phyloP scores from a whole-genome alignment of 768 basidiomycete genomes.

The Hericium coralloides region DNA sequence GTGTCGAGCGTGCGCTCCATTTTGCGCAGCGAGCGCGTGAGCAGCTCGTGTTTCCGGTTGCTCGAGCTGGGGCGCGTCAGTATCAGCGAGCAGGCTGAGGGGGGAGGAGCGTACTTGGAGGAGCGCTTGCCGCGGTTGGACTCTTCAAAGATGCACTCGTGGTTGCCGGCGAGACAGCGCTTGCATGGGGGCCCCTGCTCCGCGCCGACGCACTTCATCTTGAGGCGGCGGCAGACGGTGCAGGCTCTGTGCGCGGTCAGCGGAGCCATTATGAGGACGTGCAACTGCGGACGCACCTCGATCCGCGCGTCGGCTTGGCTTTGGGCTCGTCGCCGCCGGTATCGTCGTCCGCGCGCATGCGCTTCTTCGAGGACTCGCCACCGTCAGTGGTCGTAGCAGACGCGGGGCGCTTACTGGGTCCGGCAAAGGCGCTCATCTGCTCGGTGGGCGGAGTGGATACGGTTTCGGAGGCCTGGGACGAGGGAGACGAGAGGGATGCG shows the following conservation, averaged over 20 bases:
- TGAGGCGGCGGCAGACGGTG: conserved; percentile 83
- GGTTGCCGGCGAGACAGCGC: conserved; percentile 66
- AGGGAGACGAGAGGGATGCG: conserved; percentile 64
- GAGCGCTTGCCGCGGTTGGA: conserved; percentile 90
- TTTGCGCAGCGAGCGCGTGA: conserved; percentile 75
- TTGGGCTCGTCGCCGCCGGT: conserved; percentile 45
- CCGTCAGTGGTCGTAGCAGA: conserved; percentile 38
- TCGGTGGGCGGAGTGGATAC: conserved; percentile 69
- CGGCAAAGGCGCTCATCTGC: conserved; percentile 37
- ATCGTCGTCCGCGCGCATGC: conserved; percentile 46
- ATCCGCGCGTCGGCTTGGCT: conserved; percentile 81
- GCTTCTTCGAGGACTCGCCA: conserved; percentile 31
- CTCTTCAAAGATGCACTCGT: conserved; percentile 96
- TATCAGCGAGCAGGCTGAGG: conserved; percentile 9
- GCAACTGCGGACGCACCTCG: conserved; percentile 38
- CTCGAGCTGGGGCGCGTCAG: conserved; percentile 18
- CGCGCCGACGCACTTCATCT: conserved; percentile 90
- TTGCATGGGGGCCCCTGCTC: conserved; percentile 91
- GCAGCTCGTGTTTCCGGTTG: conserved; percentile 73
- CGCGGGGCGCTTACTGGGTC: conserved; percentile 14
- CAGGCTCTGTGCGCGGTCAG: conserved; percentile 53
- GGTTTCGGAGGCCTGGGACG: conserved; percentile 71
- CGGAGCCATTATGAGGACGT: not conserved
- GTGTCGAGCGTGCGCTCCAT: conserved; percentile 93
- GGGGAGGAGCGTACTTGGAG: conserved; percentile 49